These are phyloP conservation scores for Falciphora oryzae DNA, from an alignment of 2,329 filamentous ascomycete species.

Conservation along the genomic window DNA sequence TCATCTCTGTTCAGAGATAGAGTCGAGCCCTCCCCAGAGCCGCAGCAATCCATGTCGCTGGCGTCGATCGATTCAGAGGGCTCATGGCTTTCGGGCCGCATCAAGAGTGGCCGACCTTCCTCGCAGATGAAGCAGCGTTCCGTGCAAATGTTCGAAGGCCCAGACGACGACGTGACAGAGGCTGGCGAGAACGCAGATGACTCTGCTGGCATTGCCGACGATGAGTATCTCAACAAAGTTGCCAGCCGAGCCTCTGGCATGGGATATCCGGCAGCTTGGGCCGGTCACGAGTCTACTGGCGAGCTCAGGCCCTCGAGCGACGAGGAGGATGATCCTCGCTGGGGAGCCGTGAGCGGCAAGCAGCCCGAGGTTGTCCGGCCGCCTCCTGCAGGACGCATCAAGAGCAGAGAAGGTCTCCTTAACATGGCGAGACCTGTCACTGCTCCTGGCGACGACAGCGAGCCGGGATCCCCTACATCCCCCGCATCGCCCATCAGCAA, in stretches of 20 bases:
- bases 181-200: slow-evolving; percentile 54
- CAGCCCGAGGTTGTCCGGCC: slow-evolving; percentile 56
- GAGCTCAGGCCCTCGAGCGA: slow-evolving; percentile 53
- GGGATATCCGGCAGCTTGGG: slow-evolving; percentile 19
- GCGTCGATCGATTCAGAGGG: slow-evolving; percentile 94
- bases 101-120: slow-evolving; percentile 35
- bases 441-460: slow-evolving; percentile 18
- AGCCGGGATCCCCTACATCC: slow-evolving; percentile 8
- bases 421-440: slow-evolving; percentile 35
- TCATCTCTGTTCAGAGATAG: slow-evolving; percentile 36
- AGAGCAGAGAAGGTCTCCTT: slow-evolving; percentile 47
- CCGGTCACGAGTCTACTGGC: slow-evolving; percentile 37
- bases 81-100: slow-evolving; percentile 85
- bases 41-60: slow-evolving; percentile 74
- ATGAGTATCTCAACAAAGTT: slow-evolving; percentile 65
- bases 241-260: slow-evolving; percentile 21
- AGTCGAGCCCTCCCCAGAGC: slow-evolving; percentile 46
- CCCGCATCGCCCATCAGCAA: slow-evolving; percentile 1
- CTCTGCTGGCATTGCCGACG: slow-evolving; percentile 53
- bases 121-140: slow-evolving; percentile 28
- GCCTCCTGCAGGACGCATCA: slow-evolving; percentile 37
- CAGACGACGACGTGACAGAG: slow-evolving; percentile 33
- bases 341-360: slow-evolving; percentile 46
- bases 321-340: slow-evolving; percentile 45
- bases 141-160: slow-evolving; percentile 11